Percentiles rank a stretch among this genome's conserved stretches.
phyloP scores from a whole-genome alignment of 192 early-diverging fungal species.

The Entrophospora sp. region DNA sequence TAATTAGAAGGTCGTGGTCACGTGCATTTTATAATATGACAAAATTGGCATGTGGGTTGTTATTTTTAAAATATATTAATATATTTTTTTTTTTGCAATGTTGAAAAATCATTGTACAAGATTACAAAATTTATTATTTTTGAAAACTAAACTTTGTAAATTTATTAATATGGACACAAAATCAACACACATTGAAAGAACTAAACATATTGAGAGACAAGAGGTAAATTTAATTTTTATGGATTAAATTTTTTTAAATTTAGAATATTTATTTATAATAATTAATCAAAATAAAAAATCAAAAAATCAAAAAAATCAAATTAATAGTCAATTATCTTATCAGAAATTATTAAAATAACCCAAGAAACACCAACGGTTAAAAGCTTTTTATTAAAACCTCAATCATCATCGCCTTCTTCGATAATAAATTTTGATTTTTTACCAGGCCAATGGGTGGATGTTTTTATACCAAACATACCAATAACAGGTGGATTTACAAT shows the following conservation, averaged over 20 bases:
- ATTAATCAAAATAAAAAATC: background rate
- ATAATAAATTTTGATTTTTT: conserved; percentile 2
- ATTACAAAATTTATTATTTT: too few species aligned
- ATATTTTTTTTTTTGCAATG: too few species aligned
- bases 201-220: conserved; percentile 3
- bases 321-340: background rate
- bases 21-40: too few species aligned
- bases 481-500: conserved; percentile 21
- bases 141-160: too few species aligned
- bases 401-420: background rate
- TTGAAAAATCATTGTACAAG: too few species aligned
- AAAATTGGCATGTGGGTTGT: too few species aligned
- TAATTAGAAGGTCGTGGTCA: too few species aligned
- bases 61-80: too few species aligned
- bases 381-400: conserved; percentile 1
- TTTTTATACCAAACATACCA: conserved; percentile 15
- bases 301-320: background rate
- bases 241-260: background rate
- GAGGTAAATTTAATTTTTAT: background rate
- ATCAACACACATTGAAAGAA: background rate
- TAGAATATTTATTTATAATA: background rate
- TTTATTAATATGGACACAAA: too few species aligned
- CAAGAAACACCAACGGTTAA: conserved; percentile 17
- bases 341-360: background rate
- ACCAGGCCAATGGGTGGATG: conserved; percentile 26